phyloP scores from a whole-genome alignment of 2,329 filamentous ascomycete genomes.

The Berkeleyomyces rouxiae region DNA sequence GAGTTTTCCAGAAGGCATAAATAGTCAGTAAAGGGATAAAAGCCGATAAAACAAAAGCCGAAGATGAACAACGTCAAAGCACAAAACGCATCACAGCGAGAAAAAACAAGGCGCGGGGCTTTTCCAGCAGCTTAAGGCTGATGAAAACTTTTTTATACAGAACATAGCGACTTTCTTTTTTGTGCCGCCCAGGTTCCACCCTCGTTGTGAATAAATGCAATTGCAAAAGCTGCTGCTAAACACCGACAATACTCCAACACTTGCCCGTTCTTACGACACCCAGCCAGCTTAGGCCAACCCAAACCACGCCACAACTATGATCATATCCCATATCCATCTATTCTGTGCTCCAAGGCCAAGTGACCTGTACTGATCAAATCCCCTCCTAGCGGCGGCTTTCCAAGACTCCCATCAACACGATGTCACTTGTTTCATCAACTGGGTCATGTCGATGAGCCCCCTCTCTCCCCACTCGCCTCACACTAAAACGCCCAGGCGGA shows the following conservation, averaged over 20 bases:
- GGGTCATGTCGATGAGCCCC: background rate
- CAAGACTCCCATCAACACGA: background rate
- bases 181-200: background rate
- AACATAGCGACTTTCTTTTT: too few relatives aligned
- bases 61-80: background rate
- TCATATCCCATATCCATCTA: background rate
- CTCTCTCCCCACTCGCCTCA: background rate
- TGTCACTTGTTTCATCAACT: background rate
- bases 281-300: background rate
- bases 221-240: background rate
- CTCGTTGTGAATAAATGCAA: background rate
- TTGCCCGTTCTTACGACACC: background rate
- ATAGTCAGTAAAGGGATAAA: background rate
- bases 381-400: background rate
- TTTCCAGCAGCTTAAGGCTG: background rate
- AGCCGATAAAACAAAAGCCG: background rate
- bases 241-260: background rate
- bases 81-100: background rate
- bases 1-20: conserved; percentile 3
- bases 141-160: background rate
- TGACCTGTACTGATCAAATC: background rate
- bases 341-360: background rate
- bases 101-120: background rate
- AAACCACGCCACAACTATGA: background rate
- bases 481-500: background rate